Percentiles rank a stretch among this genome's conserved stretches.
phyloP scores from a whole-genome alignment of 2,329 filamentous ascomycete genomes.

The Hypocreales sp. region DNA sequence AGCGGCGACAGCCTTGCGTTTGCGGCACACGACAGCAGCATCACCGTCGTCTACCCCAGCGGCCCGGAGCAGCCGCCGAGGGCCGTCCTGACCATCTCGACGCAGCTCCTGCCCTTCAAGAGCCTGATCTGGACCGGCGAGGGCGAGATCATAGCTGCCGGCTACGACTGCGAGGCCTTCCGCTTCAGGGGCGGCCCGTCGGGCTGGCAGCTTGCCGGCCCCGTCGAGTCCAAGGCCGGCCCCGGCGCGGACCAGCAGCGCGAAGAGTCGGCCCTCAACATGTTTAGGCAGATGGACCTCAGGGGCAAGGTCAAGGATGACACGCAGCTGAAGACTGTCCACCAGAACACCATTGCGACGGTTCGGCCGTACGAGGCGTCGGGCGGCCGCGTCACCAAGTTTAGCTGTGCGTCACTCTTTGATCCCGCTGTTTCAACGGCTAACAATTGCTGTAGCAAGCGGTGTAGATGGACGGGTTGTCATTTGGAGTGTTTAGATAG shows the following conservation, averaged over 20 bases:
- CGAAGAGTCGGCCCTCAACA: slow-evolving; percentile 90
- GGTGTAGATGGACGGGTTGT: slow-evolving; percentile 74
- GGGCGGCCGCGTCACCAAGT: slow-evolving; percentile 53
- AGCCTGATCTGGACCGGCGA: slow-evolving; percentile 87
- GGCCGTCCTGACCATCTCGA: slow-evolving; percentile 81
- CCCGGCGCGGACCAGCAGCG: slow-evolving; percentile 45
- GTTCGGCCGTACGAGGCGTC: slow-evolving; percentile 60
- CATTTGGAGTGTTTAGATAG: slow-evolving; percentile 51
- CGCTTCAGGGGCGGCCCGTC: slow-evolving; percentile 63
- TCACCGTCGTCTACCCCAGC: slow-evolving; percentile 90
- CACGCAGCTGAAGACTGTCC: slow-evolving; percentile 84
- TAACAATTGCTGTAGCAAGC: slow-evolving; percentile 38
- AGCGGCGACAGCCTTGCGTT: slow-evolving; percentile 89
- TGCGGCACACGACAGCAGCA: slow-evolving; percentile 85
- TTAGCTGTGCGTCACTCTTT: slow-evolving; percentile 71
- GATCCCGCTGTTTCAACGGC: slow-evolving; percentile 1
- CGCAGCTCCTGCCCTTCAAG: slow-evolving; percentile 82
- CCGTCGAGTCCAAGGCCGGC: slow-evolving; percentile 60
- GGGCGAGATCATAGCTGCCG: slow-evolving; percentile 85
- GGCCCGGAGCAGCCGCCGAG: slow-evolving; percentile 79
- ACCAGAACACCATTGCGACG: slow-evolving; percentile 91
- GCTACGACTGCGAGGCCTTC: slow-evolving; percentile 82
- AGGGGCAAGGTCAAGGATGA: slow-evolving; percentile 88
- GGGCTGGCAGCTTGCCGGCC: slow-evolving; percentile 75
- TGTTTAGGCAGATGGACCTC: slow-evolving; percentile 98